phyloP scores from a whole-genome alignment of 345 rosid species.

The Arabidopsis suecica region DNA sequence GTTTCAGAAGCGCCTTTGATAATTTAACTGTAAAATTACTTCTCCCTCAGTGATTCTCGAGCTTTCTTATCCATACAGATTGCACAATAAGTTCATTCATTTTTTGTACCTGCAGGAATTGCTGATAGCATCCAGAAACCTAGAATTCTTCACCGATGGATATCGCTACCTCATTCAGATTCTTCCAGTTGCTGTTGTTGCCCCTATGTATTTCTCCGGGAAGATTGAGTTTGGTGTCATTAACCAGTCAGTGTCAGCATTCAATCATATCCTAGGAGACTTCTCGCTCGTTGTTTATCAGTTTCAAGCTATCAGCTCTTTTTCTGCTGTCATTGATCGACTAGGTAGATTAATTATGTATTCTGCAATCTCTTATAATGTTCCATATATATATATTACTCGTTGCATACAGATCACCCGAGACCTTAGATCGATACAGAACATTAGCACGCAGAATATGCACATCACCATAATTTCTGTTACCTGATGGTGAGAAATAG shows the following conservation, averaged over 20 bases:
- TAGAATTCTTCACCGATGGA: conserved; percentile 95
- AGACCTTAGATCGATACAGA: conserved; percentile 10
- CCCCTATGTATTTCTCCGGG: conserved; percentile 97
- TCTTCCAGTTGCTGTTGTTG: conserved; percentile 97
- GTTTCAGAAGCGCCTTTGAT: conserved; percentile 86
- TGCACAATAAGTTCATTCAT: conserved; percentile 29
- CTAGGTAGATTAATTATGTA: conserved; percentile 61
- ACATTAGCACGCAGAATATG: conserved; percentile 7
- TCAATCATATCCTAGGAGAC: conserved; percentile 95
- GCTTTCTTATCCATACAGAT: conserved; percentile 14
- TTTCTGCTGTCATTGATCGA: conserved; percentile 97
- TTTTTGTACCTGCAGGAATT: conserved; percentile 65
- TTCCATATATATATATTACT: neutral
- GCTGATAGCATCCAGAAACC: conserved; percentile 91
- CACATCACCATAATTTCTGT: conserved; percentile 8
- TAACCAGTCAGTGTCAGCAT: conserved; percentile 96
- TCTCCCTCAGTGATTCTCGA: conserved; percentile 1
- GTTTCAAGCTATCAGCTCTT: conserved; percentile 95
- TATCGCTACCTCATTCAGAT: conserved; percentile 96
- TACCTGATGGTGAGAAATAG: conserved; percentile 5
- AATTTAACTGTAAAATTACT: conserved; percentile 65
- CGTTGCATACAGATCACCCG: conserved; percentile 17
- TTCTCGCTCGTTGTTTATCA: conserved; percentile 91
- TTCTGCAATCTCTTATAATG: conserved; percentile 13
- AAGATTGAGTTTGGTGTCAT: conserved; percentile 99